Conservation (phyloP, 164 flowering plant genomes). For the Vitis rotundifolia region DNA sequence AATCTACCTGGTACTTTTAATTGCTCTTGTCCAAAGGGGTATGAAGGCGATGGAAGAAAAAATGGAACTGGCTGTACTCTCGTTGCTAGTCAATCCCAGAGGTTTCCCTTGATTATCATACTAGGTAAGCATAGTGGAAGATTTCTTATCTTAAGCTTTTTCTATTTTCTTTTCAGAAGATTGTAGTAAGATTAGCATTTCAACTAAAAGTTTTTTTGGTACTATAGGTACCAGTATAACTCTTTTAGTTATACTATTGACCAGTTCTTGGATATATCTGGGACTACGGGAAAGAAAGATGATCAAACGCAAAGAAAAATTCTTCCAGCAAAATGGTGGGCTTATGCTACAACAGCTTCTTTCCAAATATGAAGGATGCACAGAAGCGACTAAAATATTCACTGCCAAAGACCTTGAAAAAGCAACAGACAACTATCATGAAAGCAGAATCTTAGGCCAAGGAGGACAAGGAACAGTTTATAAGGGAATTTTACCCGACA, state of each 20-base stretch:
- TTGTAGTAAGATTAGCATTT: too few relatives aligned
- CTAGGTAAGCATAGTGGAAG: too few relatives aligned
- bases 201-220: neutral
- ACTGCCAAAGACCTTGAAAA: constrained; percentile 36
- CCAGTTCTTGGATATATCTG: constrained; percentile 19
- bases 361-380: constrained; percentile 19
- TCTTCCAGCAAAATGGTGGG: constrained; percentile 51
- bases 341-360: constrained; percentile 33
- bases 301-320: constrained; percentile 35
- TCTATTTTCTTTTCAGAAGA: too few relatives aligned
- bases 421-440: constrained; percentile 42
- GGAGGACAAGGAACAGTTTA: constrained; percentile 52
- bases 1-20: too few relatives aligned
- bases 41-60: too few relatives aligned
- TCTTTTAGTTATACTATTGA: neutral
- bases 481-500: constrained; percentile 35
- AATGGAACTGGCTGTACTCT: too few relatives aligned
- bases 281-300: constrained; percentile 26
- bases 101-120: too few relatives aligned
- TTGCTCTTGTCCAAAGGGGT: too few relatives aligned
- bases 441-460: constrained; percentile 34
- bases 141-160: too few relatives aligned
- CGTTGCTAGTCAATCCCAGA: too few relatives aligned
- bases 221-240: constrained; percentile 16
- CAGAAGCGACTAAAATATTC: constrained; percentile 33